phyloP scores from a whole-genome alignment of 2,329 filamentous ascomycete genomes.

The Penicillium glabrum region DNA sequence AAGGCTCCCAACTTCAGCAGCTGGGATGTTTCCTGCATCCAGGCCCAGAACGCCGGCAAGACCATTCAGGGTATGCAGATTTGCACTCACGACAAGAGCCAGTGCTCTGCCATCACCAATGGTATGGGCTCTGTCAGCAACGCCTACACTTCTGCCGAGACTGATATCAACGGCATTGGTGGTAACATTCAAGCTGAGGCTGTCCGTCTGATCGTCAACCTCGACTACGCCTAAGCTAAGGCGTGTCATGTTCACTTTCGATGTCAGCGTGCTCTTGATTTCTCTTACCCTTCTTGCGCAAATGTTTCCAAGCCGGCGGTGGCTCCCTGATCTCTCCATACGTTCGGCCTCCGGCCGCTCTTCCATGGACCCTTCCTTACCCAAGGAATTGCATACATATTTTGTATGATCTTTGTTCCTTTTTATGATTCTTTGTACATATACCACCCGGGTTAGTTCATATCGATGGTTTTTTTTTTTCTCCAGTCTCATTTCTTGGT shows the following conservation, averaged over 20 bases:
- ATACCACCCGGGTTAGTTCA: constrained; percentile 24
- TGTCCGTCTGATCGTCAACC: no score
- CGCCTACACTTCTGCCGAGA: no score
- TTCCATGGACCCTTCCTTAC: constrained; percentile 4
- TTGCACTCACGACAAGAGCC: no score
- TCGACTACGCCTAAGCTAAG: no score
- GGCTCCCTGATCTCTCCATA: not conserved
- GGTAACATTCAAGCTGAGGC: no score
- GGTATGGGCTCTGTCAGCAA: no score
- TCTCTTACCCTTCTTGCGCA: constrained; percentile 15
- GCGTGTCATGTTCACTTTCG: not conserved
- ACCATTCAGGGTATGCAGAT: no score
- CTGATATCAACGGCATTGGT: no score
- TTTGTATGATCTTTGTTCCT: constrained; percentile 14
- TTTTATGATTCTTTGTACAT: constrained; percentile 26
- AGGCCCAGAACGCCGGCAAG: no score
- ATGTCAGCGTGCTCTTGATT: constrained; percentile 10
- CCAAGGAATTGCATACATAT: constrained; percentile 15
- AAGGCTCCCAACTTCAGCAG: no score
- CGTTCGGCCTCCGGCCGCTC: constrained; percentile 1
- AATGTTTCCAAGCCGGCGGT: constrained; percentile 12
- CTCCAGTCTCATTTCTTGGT: not conserved
- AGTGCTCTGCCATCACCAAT: no score
- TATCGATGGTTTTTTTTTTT: constrained; percentile 14
- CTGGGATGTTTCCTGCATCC: no score